Percentiles rank a stretch among this genome's conserved stretches.
phyloP scores from a whole-genome alignment of 2,329 filamentous ascomycete genomes.

The Colletotrichum phormii region DNA sequence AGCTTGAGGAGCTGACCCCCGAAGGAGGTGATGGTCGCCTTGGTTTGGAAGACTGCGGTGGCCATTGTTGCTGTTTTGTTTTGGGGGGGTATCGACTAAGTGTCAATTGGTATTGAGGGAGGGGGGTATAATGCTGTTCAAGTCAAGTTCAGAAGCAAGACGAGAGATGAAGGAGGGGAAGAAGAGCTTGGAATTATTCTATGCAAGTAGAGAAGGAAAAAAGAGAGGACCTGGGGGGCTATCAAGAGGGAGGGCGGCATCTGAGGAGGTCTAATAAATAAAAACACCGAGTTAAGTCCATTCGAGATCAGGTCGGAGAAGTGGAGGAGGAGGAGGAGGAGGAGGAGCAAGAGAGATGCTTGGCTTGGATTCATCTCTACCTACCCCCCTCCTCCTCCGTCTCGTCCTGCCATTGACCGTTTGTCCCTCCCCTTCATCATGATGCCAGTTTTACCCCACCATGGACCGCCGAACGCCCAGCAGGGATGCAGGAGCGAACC shows the following conservation, averaged over 20 bases:
- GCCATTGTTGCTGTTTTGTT: slow-evolving; percentile 65
- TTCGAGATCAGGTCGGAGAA: slow-evolving; percentile 35
- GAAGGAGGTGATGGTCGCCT: slow-evolving; percentile 89
- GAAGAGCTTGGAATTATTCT: slow-evolving; percentile 27
- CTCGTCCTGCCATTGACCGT: slow-evolving; percentile 33
- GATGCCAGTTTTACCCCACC: slow-evolving; percentile 33
- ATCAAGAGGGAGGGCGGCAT: slow-evolving; percentile 21
- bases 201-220: slow-evolving; percentile 13
- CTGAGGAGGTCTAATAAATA: slow-evolving; percentile 34
- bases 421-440: slow-evolving; percentile 19
- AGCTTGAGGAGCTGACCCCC: slow-evolving; percentile 97
- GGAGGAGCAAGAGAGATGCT: neutral
- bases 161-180: neutral
- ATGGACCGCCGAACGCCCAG: slow-evolving; percentile 4
- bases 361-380: neutral
- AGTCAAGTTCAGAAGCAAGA: neutral
- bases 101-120: neutral
- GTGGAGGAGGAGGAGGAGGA: slow-evolving; percentile 26
- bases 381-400: neutral
- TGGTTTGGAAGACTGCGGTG: slow-evolving; percentile 75
- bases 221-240: slow-evolving; percentile 14
- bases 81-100: slow-evolving; percentile 14
- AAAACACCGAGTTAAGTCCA: slow-evolving; percentile 37
- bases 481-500: slow-evolving; percentile 2
- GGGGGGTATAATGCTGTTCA: slow-evolving; percentile 32